Base-by-base conservation (phyloP, 2,329 filamentous ascomycete species). In the Trichophyton verrucosum region DNA sequence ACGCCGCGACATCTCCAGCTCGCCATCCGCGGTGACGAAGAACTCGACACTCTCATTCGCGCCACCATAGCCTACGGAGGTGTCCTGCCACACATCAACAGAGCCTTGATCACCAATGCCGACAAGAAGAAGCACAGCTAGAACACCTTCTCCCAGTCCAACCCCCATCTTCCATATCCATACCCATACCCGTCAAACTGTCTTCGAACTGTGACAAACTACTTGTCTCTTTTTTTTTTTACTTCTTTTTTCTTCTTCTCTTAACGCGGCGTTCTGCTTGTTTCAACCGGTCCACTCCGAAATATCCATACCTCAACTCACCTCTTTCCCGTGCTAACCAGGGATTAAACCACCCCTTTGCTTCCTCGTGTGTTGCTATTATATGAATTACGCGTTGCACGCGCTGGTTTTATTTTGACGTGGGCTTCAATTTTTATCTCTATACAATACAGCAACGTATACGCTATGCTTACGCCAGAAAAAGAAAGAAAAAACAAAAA, bases 11-110 rank as follows among this genome's bases (percentile, higher is more conserved):
- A 99, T 77, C 80, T 99, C 66, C 94, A 99, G 77, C 88, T 99
- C 65, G 94, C 94, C 70, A 99, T 99, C 73, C 91, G 94, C 71
- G 94, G 94, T 72, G 94, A 99, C 76, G 94, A 99, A 79, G 94
- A 99, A 78, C 82, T 99, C 69, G 94, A 99, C 75, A 97, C 91
- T 24, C 82, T 99, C 62, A 97, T 99, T 74, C 89, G 91, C 70
- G 94, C 94, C 61, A 99, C 94, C 65, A 99, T 99, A 71, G 94
- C 94, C 63, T 97, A 95, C 69, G 94, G 94, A 80, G 94, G 94
- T 87, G 94, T 99, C 30, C 81, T 99, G 72, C 94, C 94, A 66
- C 92, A 96, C 78, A 99, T 99, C 85, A 97, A 99, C 82, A 89
- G 94, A 70, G 94, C 94, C 13, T 81, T 99, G 68, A 81, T 99